Evolutionary conservation across 306 rosid species (phyloP), one percentile per base, ranked within the genome.

Genomic region (Arachis stenosperma): DNA sequence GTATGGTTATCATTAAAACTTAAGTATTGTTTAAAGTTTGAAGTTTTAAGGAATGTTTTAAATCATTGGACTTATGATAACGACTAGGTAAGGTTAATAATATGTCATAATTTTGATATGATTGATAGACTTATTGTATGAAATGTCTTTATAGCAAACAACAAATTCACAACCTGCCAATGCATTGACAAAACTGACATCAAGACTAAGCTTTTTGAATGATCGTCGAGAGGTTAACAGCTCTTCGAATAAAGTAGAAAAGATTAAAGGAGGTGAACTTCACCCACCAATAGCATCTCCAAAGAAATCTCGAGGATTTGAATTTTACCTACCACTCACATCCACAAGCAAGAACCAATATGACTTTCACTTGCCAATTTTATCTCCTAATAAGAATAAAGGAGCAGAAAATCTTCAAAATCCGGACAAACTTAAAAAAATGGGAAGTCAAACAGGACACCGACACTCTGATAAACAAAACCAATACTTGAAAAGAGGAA

Each of bases 121-220:
- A 33, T 46, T 40, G 42, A 62, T 39, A 27, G 47, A 46, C 70
- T 61, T 33, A 33, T 43, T 66, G 42, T 4, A 3, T 67, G 5
- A 63, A 47, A 69, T 37, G 30, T 50, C 70, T 70, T 56, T 61
- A 60, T 54, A 11, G 40, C 86, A 89, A 90, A 90, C 84, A 15
- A 3, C 78, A 29, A 79, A 77, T 75, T 83, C 76, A 10, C 70
- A 33, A 33, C 4, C 90, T 6, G 9, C 78, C 71, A 82, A 84
- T 60, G 81, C 89, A 17, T 69, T 89, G 62, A 81, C 93, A 4
- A 92, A 85, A 80, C 65, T 92, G 81, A 83, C 96, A 5, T 75
- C 84, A 65, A 78, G 86, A 73, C 82, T 88, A 50, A 85, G 86
- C 82, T 83, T 92, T 73, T 64, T 88, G 90, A 89, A 92, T 78